These are phyloP conservation scores for Globisporangium irregulare DNA, from an alignment of 352 stramenopile species.

Conservation along the genomic window DNA sequence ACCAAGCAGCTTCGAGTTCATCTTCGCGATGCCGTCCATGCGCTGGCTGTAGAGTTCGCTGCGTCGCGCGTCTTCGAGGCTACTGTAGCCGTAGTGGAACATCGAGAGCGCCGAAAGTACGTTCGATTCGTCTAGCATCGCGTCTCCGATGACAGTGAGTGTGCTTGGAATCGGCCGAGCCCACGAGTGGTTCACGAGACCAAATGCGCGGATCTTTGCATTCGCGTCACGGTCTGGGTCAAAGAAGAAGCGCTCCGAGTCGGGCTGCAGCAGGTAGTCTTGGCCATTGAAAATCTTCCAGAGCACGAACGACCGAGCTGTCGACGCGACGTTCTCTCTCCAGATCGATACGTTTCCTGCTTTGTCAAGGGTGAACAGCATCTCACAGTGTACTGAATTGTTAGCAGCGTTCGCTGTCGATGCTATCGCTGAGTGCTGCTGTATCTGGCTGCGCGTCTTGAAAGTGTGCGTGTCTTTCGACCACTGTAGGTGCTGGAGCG, in stretches of 20 bases:
- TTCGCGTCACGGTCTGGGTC: slow-evolving; percentile 3
- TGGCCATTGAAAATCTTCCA: slow-evolving; percentile 57
- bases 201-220: slow-evolving; percentile 23
- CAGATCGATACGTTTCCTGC: slow-evolving; percentile 70
- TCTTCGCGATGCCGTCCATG: slow-evolving; percentile 54
- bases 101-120: slow-evolving; percentile 64
- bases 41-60: slow-evolving; percentile 66
- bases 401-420: slow-evolving; percentile 5
- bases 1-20: slow-evolving; percentile 63
- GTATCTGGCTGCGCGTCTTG: slow-evolving; percentile 23
- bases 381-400: slow-evolving; percentile 28
- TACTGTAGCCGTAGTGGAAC: slow-evolving; percentile 69
- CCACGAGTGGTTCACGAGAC: slow-evolving; percentile 31
- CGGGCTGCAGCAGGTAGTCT: slow-evolving; percentile 28
- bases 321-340: slow-evolving; percentile 49
- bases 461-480: slow-evolving; percentile 55
- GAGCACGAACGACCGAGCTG: slow-evolving; percentile 53
- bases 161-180: slow-evolving; percentile 16
- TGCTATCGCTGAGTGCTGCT: background rate
- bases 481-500: slow-evolving; percentile 53
- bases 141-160: slow-evolving; percentile 34
- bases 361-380: slow-evolving; percentile 75
- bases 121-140: slow-evolving; percentile 64
- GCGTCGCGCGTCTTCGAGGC: slow-evolving; percentile 47
- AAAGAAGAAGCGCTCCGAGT: slow-evolving; percentile 21